phyloP scores from a whole-genome alignment of 768 basidiomycete species.

The Pisolithus marmoratus region DNA sequence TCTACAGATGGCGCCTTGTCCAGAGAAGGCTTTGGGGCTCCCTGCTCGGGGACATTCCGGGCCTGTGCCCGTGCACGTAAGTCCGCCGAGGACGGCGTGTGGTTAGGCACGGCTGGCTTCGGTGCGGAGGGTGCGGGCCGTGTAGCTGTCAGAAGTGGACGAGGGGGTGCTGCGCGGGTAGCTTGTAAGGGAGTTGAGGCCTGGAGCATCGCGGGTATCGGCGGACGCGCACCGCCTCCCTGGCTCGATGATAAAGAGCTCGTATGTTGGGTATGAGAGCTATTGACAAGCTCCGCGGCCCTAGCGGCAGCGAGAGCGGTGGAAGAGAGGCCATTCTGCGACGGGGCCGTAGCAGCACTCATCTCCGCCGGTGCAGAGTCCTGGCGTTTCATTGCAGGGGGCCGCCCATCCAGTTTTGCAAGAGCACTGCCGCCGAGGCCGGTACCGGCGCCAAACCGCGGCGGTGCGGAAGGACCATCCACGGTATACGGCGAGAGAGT shows the following conservation, averaged over 20 bases:
- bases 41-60: slow-evolving; percentile 40
- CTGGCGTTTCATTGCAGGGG: slow-evolving; percentile 36
- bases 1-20: slow-evolving; percentile 38
- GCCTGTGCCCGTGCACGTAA: slow-evolving; percentile 59
- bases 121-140: slow-evolving; percentile 51
- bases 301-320: slow-evolving; percentile 47
- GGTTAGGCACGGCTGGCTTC: slow-evolving; percentile 35
- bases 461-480: slow-evolving; percentile 45
- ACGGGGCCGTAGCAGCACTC: slow-evolving; percentile 20
- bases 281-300: slow-evolving; percentile 61
- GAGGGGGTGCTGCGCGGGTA: slow-evolving; percentile 61
- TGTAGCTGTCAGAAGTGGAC: slow-evolving; percentile 54
- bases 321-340: slow-evolving; percentile 34
- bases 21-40: slow-evolving; percentile 25
- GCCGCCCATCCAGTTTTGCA: slow-evolving; percentile 37
- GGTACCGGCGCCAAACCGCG: slow-evolving; percentile 87
- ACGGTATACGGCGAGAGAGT: slow-evolving; percentile 30
- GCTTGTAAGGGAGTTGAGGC: slow-evolving; percentile 42
- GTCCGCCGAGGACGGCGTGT: slow-evolving; percentile 60
- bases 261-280: slow-evolving; percentile 36
- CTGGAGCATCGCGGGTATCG: slow-evolving; percentile 21
- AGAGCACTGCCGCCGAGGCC: slow-evolving; percentile 72
- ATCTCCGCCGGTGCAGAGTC: slow-evolving; percentile 38
- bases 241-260: slow-evolving; percentile 35
- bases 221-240: slow-evolving; percentile 19